Conservation (phyloP, 148 eudicot genomes). For the Gaultheria prostrata region DNA sequence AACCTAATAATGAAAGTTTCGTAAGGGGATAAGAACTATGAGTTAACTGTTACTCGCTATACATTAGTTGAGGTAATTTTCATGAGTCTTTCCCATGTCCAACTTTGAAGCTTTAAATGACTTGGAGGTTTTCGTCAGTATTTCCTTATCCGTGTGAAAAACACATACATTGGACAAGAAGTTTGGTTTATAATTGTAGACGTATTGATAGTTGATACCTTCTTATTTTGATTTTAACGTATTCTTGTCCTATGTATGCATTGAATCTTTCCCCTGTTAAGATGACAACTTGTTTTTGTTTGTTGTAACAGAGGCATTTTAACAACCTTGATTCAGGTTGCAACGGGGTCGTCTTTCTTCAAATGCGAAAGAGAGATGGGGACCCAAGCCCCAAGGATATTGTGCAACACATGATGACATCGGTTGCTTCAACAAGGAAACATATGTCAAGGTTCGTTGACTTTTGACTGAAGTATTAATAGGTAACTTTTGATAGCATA, state of each 20-base stretch:
- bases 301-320: conserved; percentile 72
- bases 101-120: not conserved
- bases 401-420: conserved; percentile 78
- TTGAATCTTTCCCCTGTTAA: not conserved
- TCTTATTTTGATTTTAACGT: not conserved
- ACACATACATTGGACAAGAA: not conserved
- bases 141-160: not conserved
- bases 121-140: not conserved
- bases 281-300: not conserved
- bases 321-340: conserved; percentile 83
- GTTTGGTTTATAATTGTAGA: not conserved
- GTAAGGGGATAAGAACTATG: not conserved
- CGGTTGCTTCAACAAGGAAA: conserved; percentile 70
- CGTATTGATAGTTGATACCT: not conserved
- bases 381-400: conserved; percentile 80
- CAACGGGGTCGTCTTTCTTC: conserved; percentile 84
- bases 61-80: not conserved
- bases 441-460: conserved; percentile 73
- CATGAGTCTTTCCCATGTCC: not conserved
- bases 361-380: conserved; percentile 73
- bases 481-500: not conserved
- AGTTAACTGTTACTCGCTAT: not conserved
- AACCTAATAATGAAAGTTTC: too few species aligned
- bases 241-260: conserved; percentile 7
- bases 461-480: not conserved